These are phyloP conservation scores for Trebouxia gelatinosa DNA, from an alignment of 163 green algal genomes.

Conservation along the genomic window DNA sequence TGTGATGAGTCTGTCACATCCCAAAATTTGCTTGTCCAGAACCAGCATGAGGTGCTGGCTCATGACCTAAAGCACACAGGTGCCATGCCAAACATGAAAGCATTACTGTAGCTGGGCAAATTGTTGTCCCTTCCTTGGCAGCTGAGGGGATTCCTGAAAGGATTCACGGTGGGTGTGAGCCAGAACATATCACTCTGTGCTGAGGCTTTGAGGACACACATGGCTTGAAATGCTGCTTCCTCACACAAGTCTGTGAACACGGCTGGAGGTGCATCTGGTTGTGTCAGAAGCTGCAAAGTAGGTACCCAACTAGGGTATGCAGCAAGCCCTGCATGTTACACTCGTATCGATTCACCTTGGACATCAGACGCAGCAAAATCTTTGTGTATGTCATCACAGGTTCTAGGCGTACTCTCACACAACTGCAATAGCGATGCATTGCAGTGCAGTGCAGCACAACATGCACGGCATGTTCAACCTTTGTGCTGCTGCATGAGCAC, in stretches of 20 bases:
- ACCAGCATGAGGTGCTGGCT: no score
- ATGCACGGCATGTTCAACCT: neutral
- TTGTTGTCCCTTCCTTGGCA: conserved; percentile 40
- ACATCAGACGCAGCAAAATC: neutral
- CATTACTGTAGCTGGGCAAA: conserved; percentile 48
- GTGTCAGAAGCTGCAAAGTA: conserved; percentile 44
- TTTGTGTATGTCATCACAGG: neutral
- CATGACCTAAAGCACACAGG: no score
- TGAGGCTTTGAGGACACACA: conserved; percentile 22
- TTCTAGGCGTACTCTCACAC: neutral
- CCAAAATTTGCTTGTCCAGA: no score
- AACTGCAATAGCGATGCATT: neutral
- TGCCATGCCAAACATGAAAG: conserved; percentile 43
- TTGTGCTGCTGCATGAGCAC: no score
- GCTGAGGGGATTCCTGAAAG: conserved; percentile 45
- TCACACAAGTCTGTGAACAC: conserved; percentile 57
- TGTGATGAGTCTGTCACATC: no score
- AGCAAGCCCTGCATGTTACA: conserved; percentile 45
- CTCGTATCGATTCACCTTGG: no score
- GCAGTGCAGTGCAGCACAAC: neutral
- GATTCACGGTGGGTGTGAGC: conserved; percentile 37
- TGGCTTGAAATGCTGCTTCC: conserved; percentile 41
- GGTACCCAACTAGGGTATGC: conserved; percentile 56
- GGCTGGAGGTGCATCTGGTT: neutral
- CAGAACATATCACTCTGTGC: neutral